A percentile compares a stretch with the other conserved stretches of the same genome.
Conservation (phyloP, 2,329 filamentous ascomycete species). For the Ascochyta pisi region DNA sequence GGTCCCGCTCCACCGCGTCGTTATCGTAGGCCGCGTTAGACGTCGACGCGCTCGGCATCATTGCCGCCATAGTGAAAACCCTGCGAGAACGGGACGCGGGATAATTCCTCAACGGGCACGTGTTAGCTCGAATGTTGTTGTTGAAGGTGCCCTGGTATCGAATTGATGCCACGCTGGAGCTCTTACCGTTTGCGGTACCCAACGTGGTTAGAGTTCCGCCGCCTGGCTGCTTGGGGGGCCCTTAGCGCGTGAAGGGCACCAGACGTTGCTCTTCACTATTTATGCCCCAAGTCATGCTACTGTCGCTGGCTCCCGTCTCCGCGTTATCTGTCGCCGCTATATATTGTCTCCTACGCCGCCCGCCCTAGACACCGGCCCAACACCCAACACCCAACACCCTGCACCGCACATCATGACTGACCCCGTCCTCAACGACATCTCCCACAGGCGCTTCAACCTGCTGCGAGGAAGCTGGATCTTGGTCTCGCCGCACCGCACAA, state of each 20-base stretch:
- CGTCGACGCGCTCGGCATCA: conserved; percentile 53
- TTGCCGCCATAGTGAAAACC: conserved; percentile 51
- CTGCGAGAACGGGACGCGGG: conserved; percentile 32
- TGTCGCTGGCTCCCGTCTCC: conserved; percentile 20
- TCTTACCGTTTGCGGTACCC: conserved; percentile 27
- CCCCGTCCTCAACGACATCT: conserved; percentile 80
- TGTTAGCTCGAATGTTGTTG: conserved; percentile 30
- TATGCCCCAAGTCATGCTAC: conserved; percentile 30
- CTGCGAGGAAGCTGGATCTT: conserved; percentile 89
- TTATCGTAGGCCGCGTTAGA: conserved; percentile 53
- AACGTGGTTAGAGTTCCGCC: conserved; percentile 34
- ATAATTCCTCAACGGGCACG: conserved; percentile 33
- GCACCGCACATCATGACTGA: conserved; percentile 51
- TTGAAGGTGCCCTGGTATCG: conserved; percentile 38
- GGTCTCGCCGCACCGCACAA: conserved; percentile 94
- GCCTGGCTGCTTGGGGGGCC: conserved; percentile 26
- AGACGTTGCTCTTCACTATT: conserved; percentile 38
- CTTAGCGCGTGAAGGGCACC: conserved; percentile 24
- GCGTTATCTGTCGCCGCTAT: conserved; percentile 15
- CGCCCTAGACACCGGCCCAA: conserved; percentile 2
- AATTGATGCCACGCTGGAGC: conserved; percentile 21
- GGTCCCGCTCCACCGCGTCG: conserved; percentile 57
- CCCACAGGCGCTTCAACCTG: conserved; percentile 92
- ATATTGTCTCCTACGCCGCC: conserved; percentile 8
- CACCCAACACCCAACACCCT: not conserved